phyloP scores from a whole-genome alignment of 2,329 filamentous ascomycete genomes.

The Ascochyta viciae-villosae region DNA sequence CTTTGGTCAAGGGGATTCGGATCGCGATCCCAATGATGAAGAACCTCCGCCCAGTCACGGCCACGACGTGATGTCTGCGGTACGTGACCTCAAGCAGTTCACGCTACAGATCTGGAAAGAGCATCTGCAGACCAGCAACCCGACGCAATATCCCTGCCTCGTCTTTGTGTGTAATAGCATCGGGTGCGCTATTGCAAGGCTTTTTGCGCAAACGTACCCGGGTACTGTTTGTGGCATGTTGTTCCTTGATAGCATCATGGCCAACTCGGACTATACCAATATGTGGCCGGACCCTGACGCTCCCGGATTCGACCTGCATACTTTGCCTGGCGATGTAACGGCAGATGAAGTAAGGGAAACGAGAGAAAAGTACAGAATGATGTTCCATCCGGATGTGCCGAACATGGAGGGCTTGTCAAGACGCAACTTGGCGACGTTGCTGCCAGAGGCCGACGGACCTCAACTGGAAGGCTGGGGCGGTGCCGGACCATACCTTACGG shows the following conservation, averaged over 20 bases:
- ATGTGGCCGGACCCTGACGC: conserved; percentile 64
- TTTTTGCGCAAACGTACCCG: conserved; percentile 59
- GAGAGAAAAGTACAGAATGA: conserved; percentile 44
- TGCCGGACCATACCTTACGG: conserved; percentile 53
- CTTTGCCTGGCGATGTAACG: conserved; percentile 52
- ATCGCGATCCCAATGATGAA: conserved; percentile 53
- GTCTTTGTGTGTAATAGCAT: conserved; percentile 63
- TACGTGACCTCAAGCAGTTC: conserved; percentile 56
- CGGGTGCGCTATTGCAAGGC: conserved; percentile 60
- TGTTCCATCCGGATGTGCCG: conserved; percentile 59
- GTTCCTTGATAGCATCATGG: conserved; percentile 65
- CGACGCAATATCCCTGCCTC: conserved; percentile 35
- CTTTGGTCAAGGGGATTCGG: conserved; percentile 63
- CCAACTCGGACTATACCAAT: conserved; percentile 63
- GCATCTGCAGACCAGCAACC: conserved; percentile 45
- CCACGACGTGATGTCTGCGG: conserved; percentile 57
- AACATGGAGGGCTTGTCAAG: conserved; percentile 61
- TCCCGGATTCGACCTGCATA: conserved; percentile 51
- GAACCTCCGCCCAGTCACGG: conserved; percentile 50
- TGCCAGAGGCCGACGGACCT: conserved; percentile 56
- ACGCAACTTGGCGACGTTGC: conserved; percentile 51
- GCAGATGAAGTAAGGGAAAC: conserved; percentile 45
- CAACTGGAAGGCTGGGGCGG: conserved; percentile 48
- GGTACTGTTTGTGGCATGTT: conserved; percentile 56
- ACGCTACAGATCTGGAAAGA: conserved; percentile 50